Percentiles rank a stretch among this genome's conserved stretches.
Conservation (phyloP, 2,329 filamentous ascomycete genomes). For the Fusarium burgessii region DNA sequence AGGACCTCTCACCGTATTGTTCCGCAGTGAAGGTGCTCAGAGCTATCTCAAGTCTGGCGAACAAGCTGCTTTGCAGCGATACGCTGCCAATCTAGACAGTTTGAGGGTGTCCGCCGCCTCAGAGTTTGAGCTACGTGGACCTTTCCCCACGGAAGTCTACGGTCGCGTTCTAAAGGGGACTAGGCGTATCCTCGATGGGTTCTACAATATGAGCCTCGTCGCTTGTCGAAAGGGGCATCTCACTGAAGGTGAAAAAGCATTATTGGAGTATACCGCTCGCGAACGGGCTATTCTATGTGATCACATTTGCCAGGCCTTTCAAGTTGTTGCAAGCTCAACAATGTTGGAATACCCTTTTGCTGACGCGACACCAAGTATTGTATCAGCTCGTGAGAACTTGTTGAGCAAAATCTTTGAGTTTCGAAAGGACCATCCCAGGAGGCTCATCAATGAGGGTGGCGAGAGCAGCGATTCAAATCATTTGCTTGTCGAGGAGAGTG, state of each 20-base stretch:
- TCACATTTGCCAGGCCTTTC: slow-evolving; percentile 87
- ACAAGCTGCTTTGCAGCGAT: slow-evolving; percentile 20
- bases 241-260: slow-evolving; percentile 81
- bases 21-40: slow-evolving; percentile 72
- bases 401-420: slow-evolving; percentile 90
- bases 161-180: slow-evolving; percentile 82
- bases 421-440: slow-evolving; percentile 70
- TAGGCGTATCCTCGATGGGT: slow-evolving; percentile 86
- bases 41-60: slow-evolving; percentile 66
- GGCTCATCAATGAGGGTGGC: slow-evolving; percentile 42
- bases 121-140: slow-evolving; percentile 88
- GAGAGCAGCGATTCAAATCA: slow-evolving; percentile 22
- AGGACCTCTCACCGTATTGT: slow-evolving; percentile 82
- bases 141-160: slow-evolving; percentile 82
- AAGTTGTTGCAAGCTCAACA: slow-evolving; percentile 89
- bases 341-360: slow-evolving; percentile 94
- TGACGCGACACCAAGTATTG: slow-evolving; percentile 86
- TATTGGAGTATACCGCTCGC: slow-evolving; percentile 80
- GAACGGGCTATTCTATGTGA: slow-evolving; percentile 86
- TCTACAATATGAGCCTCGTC: slow-evolving; percentile 95
- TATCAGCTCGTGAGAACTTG: slow-evolving; percentile 82
- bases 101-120: slow-evolving; percentile 77
- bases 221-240: slow-evolving; percentile 83
- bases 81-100: slow-evolving; percentile 75
- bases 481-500: slow-evolving; percentile 72